These are phyloP conservation scores for Apiospora saccharicola DNA, from an alignment of 2,329 filamentous ascomycete species.

Conservation along the genomic window DNA sequence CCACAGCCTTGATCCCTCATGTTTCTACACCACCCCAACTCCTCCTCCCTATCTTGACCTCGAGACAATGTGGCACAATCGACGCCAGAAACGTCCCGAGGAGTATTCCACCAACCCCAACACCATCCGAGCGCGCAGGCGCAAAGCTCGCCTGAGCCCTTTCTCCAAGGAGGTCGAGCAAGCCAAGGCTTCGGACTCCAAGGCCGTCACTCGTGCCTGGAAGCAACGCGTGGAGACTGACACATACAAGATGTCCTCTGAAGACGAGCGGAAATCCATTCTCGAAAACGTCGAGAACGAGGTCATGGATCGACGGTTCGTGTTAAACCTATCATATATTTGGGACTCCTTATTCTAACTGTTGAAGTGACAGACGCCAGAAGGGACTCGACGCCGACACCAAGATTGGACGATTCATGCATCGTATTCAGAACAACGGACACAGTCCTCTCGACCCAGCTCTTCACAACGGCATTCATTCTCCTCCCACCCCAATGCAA, in stretches of 20 bases:
- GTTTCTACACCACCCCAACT: background rate
- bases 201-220: conserved; percentile 34
- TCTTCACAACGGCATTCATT: background rate
- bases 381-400: conserved; percentile 29
- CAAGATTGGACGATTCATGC: conserved; percentile 30
- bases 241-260: conserved; percentile 27
- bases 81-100: conserved; percentile 28
- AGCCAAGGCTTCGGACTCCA: conserved; percentile 33
- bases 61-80: conserved; percentile 23
- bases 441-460: background rate
- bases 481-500: background rate
- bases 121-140: conserved; percentile 35
- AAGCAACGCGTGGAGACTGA: conserved; percentile 27
- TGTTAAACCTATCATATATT: background rate
- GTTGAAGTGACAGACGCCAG: conserved; percentile 7
- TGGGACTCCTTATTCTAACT: background rate
- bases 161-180: conserved; percentile 31
- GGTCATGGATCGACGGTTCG: conserved; percentile 33
- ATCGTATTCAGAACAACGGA: conserved; percentile 5
- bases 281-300: conserved; percentile 30
- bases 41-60: background rate
- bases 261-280: conserved; percentile 26
- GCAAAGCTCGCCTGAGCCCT: conserved; percentile 31
- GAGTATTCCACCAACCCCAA: conserved; percentile 39
- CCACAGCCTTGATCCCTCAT: background rate